Evolutionary conservation across 2,329 filamentous ascomycete genomes (phyloP), one percentile per base, ranked within the genome.

Genomic region (Immersiporthe knoxdaviesiana): DNA sequence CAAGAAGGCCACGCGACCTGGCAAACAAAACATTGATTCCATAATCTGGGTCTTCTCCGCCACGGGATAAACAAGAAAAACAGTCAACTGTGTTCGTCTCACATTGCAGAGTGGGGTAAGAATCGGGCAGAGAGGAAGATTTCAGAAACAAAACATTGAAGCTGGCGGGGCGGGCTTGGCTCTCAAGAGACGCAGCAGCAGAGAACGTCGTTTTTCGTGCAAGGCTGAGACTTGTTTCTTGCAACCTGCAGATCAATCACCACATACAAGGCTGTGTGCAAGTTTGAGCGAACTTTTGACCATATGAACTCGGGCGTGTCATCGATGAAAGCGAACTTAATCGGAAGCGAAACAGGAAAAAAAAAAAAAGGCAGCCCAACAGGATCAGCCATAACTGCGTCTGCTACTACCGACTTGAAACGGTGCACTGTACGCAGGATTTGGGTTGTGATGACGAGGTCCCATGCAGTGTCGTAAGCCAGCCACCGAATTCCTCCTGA

Each of bases 51-150:
- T 8, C 14, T 14, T 18, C 14, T 14, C 18, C 18, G n/a, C 41
- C 64, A 62, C 27, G 35, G 24, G 21, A 65, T 16, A 41, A 68
- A 54, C 54, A 60, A 7, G 24, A 16, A 27, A 27, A 62, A 63
- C 12, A 50, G 62, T n/a, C 56, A n/a, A 65, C 63, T 60, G 62
- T 68, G 69, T 66, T 70, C 69, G 69, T 68, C 62, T 66, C 69
- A 63, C 39, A 27, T 41, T 41, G 50, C 32, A 61, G 62, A 50
- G 58, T n/a, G 30, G 44, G 30, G 56, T n/a, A n/a, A 47, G 18
- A 14, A 62, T 5, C 35, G 60, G 44, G 18, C 14, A 35, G 7
- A 35, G 21, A 14, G 0, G n/a, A 8, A 52, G 37, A 21, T 37
- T 4, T 16, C 18, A 32, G 47, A 52, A 64, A 63, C 27, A 62